Base-by-base conservation (phyloP, 495 filamentous ascomycete genomes). In the Penicilliopsis zonata region DNA sequence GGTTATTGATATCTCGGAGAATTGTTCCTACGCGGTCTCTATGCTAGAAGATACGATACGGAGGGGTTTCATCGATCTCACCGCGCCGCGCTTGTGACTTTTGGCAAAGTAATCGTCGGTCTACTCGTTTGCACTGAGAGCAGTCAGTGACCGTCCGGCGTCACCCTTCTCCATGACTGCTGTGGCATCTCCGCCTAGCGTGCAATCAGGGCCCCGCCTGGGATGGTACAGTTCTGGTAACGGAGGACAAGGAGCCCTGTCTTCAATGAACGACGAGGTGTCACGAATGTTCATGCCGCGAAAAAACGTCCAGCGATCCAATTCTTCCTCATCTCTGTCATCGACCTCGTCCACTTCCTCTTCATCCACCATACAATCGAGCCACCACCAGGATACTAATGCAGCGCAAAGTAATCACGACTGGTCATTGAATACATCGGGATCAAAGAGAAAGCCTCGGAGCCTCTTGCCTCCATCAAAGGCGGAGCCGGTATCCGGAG, bases 171-270 rank as follows among this genome's bases (percentile, higher is more conserved):
- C 60, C 55, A 98, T 98, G 90, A 98, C 90, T 72, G 90, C 90
- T 59, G 88, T 98, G 61, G 90, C 86, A 50, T 83, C 76, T 63
- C 86, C 82, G 40, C 83, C 83, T 57, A 87, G 78, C 59, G 86
- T 95, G 57, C 77, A 86, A 65, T 69, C 73, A 49, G 69, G 66
- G 52, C 67, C 74, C 53, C 60, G 69, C 53, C 59, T 74, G 60
- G 66, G 63, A 69, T 72, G 69, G 71, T 64, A 65, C 43, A 51
- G 55, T 35, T 46, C 65, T 70, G 61, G 70, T 78, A 78, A 78
- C 74, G 74, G 74, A 63, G 76, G 74, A 55, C 72, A 82, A 70
- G 70, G 72, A 59, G 69, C 69, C 47, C 66, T 85, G 40, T 79
- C 76, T 64, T 69, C 80, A 38, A 86, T 90, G 74, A 82, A 78